Evolutionary conservation across 345 rosid species (phyloP).

Genomic region (Hibiscus tridactylites): DNA sequence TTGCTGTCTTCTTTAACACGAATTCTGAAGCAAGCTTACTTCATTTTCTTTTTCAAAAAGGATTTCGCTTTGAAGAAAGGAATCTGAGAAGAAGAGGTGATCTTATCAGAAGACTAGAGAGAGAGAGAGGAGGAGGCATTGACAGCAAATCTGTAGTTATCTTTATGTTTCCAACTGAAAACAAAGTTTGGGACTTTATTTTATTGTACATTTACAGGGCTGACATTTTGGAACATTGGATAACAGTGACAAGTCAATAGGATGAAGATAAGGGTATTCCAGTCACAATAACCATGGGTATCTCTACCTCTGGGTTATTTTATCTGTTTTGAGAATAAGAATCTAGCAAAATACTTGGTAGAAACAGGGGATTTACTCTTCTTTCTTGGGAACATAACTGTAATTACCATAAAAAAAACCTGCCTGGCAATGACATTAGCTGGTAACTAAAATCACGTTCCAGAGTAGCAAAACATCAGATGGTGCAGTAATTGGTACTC

Average conservation of each 20-base stretch:
- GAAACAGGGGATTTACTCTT: neutral
- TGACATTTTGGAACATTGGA: conserved; percentile 15
- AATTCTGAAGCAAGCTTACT: conserved; percentile 32
- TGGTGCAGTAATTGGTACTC: neutral
- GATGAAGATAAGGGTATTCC: conserved; percentile 7
- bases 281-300: neutral
- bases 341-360: neutral
- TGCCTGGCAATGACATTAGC: neutral
- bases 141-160: conserved; percentile 2
- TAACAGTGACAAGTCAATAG: conserved; percentile 10
- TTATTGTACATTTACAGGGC: conserved; percentile 12
- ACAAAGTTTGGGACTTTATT: neutral
- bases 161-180: conserved; percentile 11
- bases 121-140: neutral
- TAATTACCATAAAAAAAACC: neutral
- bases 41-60: neutral
- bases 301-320: neutral
- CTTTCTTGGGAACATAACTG: neutral
- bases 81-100: neutral
- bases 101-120: neutral
- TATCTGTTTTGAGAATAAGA: neutral
- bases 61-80: neutral
- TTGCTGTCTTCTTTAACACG: conserved; percentile 12
- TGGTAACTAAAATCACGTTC: neutral
- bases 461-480: neutral